phyloP scores from a whole-genome alignment of 208 protist genomes.

The Acanthamoeba lenticulata region DNA sequence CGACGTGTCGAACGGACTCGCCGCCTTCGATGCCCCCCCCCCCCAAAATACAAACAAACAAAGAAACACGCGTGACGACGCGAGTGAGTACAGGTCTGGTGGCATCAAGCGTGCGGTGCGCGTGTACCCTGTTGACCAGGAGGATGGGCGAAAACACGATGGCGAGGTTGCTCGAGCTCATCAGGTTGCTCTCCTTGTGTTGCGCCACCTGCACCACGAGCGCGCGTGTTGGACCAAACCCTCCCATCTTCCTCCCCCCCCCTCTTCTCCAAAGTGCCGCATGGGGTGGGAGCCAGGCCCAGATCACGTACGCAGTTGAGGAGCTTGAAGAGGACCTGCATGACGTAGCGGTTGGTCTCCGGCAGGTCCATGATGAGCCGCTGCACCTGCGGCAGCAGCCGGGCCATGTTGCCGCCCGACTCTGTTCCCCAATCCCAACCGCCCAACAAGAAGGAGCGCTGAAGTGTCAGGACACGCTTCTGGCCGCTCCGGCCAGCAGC shows the following conservation, averaged over 20 bases:
- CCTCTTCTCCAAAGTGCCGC: too few relatives aligned
- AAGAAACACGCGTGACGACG: too few relatives aligned
- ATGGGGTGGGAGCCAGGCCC: neutral
- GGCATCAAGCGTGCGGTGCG: too few relatives aligned
- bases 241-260: too few relatives aligned
- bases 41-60: too few relatives aligned
- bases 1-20: conserved; percentile 17
- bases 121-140: neutral
- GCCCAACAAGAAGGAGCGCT: neutral
- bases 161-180: conserved; percentile 42
- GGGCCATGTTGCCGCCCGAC: neutral
- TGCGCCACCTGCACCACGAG: conserved; percentile 8
- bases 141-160: conserved; percentile 48
- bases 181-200: conserved; percentile 16
- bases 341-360: conserved; percentile 31
- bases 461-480: too few relatives aligned
- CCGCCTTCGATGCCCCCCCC: neutral
- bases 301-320: conserved; percentile 13
- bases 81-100: neutral
- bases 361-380: neutral
- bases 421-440: neutral
- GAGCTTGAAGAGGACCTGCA: conserved; percentile 64
- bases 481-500: too few relatives aligned
- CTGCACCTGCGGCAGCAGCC: conserved; percentile 21
- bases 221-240: neutral